These are phyloP conservation scores for Salvia miltiorrhiza DNA, from an alignment of 257 asterid species.

Conservation along the genomic window DNA sequence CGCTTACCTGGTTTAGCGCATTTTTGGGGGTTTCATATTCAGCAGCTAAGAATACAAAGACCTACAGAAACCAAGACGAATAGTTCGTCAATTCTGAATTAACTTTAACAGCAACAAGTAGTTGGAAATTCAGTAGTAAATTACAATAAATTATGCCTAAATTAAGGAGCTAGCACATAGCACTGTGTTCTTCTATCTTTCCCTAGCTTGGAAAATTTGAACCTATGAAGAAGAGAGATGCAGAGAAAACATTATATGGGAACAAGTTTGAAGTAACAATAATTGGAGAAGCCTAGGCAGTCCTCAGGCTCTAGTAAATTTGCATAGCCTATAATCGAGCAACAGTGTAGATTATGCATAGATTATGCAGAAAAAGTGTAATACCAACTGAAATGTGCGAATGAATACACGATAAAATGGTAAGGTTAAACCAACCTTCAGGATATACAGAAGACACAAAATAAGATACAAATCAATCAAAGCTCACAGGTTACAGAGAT, in stretches of 20 bases:
- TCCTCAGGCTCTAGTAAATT: background rate
- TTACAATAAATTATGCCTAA: background rate
- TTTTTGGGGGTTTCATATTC: constrained; percentile 88
- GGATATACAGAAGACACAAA: background rate
- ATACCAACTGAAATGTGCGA: background rate
- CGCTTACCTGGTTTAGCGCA: constrained; percentile 72
- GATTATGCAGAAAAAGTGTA: background rate
- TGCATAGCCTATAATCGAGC: background rate
- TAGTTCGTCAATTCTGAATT: background rate
- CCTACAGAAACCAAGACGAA: constrained; percentile 44
- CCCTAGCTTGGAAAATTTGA: background rate
- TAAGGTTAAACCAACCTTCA: background rate
- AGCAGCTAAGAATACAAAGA: constrained; percentile 93
- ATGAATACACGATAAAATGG: background rate
- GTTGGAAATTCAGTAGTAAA: constrained; percentile 8
- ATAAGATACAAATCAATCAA: constrained; percentile 10
- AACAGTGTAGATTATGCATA: background rate
- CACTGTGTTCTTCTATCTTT: background rate
- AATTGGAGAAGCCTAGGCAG: background rate
- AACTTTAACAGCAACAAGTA: constrained; percentile 2
- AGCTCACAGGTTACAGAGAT: background rate
- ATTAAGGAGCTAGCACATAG: background rate
- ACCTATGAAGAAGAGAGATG: background rate
- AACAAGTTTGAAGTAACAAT: background rate
- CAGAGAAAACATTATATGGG: background rate